Evolutionary conservation across 352 stramenopile species (phyloP).

Genomic region (Phytophthora meadii): DNA sequence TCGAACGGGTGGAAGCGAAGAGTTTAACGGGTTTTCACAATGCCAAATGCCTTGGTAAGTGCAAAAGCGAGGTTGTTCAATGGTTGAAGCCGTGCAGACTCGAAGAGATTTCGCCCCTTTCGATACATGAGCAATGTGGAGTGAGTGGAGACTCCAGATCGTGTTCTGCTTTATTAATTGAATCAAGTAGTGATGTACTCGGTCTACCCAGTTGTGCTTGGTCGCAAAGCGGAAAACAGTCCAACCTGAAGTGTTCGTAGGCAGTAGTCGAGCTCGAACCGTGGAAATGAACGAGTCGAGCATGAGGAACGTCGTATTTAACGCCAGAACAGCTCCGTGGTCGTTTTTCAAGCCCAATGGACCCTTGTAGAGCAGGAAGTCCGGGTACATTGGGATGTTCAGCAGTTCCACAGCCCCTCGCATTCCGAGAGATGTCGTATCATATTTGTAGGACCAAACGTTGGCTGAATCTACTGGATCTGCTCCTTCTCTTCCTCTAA

Average conservation of each 20-base stretch:
- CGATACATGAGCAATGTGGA: constrained; percentile 18
- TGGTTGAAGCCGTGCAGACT: constrained; percentile 1
- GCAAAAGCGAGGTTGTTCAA: constrained; percentile 31
- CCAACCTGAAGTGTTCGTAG: constrained; percentile 5
- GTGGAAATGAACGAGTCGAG: constrained; percentile 38
- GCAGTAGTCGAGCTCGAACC: background rate
- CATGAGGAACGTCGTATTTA: constrained; percentile 43
- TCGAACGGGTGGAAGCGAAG: constrained; percentile 3
- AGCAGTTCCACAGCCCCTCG: constrained; percentile 34
- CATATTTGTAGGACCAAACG: constrained; percentile 50
- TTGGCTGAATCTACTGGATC: constrained; percentile 8
- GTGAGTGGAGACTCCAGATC: constrained; percentile 26
- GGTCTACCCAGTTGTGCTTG: constrained; percentile 46
- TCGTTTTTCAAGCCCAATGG: background rate
- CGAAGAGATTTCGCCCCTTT: background rate
- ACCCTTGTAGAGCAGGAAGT: constrained; percentile 33
- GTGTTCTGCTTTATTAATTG: constrained; percentile 6
- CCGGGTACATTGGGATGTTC: constrained; percentile 31
- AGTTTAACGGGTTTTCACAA: constrained; percentile 18
- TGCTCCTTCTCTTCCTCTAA: constrained; percentile 23
- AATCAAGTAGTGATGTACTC: constrained; percentile 38
- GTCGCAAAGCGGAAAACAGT: constrained; percentile 31
- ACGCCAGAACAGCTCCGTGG: constrained; percentile 11
- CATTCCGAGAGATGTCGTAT: constrained; percentile 44
- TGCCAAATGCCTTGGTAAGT: constrained; percentile 26